phyloP scores from a whole-genome alignment of 108 stramenopile species.

The Skeletonema tropicum region DNA sequence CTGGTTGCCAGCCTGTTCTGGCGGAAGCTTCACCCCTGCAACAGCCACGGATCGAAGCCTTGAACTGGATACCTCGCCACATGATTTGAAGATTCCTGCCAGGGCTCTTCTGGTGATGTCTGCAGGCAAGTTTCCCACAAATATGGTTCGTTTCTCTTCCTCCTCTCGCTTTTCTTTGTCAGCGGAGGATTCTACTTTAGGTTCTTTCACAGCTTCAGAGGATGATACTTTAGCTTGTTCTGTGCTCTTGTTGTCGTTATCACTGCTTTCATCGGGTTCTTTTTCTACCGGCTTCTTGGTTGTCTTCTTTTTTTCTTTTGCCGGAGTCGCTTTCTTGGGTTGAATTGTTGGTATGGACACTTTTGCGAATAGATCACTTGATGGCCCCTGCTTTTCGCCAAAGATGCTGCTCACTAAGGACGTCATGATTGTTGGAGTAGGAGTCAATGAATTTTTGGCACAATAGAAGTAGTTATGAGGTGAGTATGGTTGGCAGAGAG shows the following conservation, averaged over 20 bases:
- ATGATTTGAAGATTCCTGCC: conserved; percentile 60
- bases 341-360: conserved; percentile 4
- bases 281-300: neutral
- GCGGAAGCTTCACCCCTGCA: conserved; percentile 77
- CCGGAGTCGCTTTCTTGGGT: neutral
- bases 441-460: neutral
- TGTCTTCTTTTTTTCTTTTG: conserved; percentile 5
- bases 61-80: conserved; percentile 60
- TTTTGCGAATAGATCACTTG: conserved; percentile 7
- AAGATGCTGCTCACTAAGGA: conserved; percentile 36
- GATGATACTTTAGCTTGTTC: neutral
- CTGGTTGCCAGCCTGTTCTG: conserved; percentile 72
- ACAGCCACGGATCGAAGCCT: conserved; percentile 73
- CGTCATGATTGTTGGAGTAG: neutral
- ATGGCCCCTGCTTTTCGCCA: conserved; percentile 10
- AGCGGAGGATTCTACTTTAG: conserved; percentile 7
- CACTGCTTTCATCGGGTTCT: neutral
- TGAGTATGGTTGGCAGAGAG: too few species aligned
- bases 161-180: conserved; percentile 22
- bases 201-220: conserved; percentile 2
- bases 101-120: conserved; percentile 64
- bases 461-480: too few species aligned
- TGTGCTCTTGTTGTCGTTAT: neutral
- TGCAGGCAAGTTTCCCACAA: conserved; percentile 81
- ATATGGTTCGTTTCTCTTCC: conserved; percentile 71